A percentile compares a stretch with the other conserved stretches of the same genome.
These are phyloP conservation scores for Russula vinacea DNA, from an alignment of 768 basidiomycete genomes.

Conservation along the genomic window DNA sequence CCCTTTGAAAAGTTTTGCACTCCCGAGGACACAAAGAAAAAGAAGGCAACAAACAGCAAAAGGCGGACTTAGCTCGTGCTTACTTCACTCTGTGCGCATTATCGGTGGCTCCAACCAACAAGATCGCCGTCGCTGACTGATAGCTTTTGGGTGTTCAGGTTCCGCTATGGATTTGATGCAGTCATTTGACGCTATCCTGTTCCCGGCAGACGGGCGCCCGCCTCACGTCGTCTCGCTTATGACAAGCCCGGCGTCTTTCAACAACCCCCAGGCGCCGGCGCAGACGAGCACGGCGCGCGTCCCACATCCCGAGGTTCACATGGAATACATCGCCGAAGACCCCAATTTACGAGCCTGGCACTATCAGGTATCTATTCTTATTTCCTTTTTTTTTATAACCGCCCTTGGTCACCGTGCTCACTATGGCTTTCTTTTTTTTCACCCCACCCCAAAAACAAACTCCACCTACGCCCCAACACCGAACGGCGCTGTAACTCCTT, in stretches of 20 bases:
- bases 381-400: conserved; percentile 29
- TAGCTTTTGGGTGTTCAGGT: conserved; percentile 20
- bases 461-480: background rate
- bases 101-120: conserved; percentile 16
- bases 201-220: conserved; percentile 75
- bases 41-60: background rate
- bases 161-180: conserved; percentile 58
- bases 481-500: background rate
- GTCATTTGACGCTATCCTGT: conserved; percentile 68
- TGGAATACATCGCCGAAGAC: conserved; percentile 81
- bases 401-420: background rate
- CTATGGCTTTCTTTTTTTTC: background rate
- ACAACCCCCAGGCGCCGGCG: conserved; percentile 26
- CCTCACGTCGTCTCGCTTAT: conserved; percentile 70
- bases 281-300: conserved; percentile 48
- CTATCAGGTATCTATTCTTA: conserved; percentile 57
- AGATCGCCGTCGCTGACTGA: conserved; percentile 26
- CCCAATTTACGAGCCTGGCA: conserved; percentile 67
- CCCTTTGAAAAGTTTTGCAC: background rate
- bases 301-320: conserved; percentile 81
- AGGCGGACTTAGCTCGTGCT: background rate
- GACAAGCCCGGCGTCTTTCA: conserved; percentile 53
- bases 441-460: background rate
- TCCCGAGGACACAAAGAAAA: background rate
- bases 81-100: conserved; percentile 2